Evolutionary conservation across 768 basidiomycete genomes (phyloP), one percentile per base, ranked within the genome.

Genomic region (Suillus weaverae): DNA sequence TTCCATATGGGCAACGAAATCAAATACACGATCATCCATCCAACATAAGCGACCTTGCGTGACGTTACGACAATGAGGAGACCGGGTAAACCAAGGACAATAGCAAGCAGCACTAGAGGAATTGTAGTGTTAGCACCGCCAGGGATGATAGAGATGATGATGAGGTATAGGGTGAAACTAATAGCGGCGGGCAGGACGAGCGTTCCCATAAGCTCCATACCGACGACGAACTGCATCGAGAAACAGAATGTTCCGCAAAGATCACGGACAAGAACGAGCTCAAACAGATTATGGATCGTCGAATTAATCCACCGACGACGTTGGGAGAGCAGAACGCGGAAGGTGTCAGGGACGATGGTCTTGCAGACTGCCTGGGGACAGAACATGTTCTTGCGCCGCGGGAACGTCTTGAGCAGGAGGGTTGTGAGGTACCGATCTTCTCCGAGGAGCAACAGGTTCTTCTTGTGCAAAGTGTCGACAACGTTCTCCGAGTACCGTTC

Each of bases 161-260:
- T 89, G 72, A 98, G 89, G 77, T 97, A 97, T 60, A 97, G 77
- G 1, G 97, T 99, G 84, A 99, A 99, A 44, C 93, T 87, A 80
- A 99, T 99, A 67, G 97, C 97, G 46, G 96, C 97, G 26, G 97
- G 97, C 30, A 99, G 83, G 35, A 99, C 97, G 67, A 99, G 85
- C 3, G 97, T 99, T 74, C 97, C 97, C 66, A 92, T 88, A 67
- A 99, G 83, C 75, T 99, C 97, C 96, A 99, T 99, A 75, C 91
- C 95, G 41, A 97, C 94, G 69, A 98, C 95, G 73, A 98, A 98
- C 81, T 97, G 96, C 97, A 98, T 98, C 13, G 94, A 96, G 86
- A 99, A 99, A 82, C 97, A 99, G 89, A 99, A 99, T 3, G 96
- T 98, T 55, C 97, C 97, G 70, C 97, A 99, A n/a, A 99, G 87